phyloP scores from a whole-genome alignment of 192 early-diverging fungal genomes.

The Linnemannia schmuckeri region DNA sequence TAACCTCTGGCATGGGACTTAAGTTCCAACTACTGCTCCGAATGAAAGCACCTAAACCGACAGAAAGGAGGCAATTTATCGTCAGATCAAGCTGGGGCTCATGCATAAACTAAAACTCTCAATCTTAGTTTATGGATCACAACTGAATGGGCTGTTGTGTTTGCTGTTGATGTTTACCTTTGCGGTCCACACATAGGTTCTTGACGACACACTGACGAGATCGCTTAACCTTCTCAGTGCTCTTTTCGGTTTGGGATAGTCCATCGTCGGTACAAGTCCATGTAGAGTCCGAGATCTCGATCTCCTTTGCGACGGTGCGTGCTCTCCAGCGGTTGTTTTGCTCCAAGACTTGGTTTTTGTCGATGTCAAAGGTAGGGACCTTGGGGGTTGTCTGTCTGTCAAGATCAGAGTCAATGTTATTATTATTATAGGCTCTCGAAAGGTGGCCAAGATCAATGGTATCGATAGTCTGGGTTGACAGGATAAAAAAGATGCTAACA shows the following conservation, averaged over 20 bases:
- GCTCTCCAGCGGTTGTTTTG: not conserved
- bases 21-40: not conserved
- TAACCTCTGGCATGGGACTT: not conserved
- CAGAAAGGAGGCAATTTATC: not conserved
- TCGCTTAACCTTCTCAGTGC: not conserved
- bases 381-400: not conserved
- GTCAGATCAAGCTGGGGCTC: not conserved
- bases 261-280: slow-evolving; percentile 21
- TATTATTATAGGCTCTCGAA: not conserved
- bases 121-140: not conserved
- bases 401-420: not conserved
- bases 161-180: not conserved
- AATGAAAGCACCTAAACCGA: slow-evolving; percentile 12
- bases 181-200: slow-evolving; percentile 6
- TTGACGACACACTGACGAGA: slow-evolving; percentile 5
- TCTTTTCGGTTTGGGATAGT: not conserved
- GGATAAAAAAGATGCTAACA: not conserved
- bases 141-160: too few species aligned
- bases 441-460: not conserved
- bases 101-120: too few species aligned
- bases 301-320: not conserved
- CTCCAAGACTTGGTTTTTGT: too few species aligned
- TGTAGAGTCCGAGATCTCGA: slow-evolving; percentile 2
- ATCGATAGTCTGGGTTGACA: not conserved
- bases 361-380: too few species aligned